Percentiles rank a stretch among this genome's conserved stretches.
Conservation (phyloP, 352 stramenopile genomes). For the Globisporangium mamillatum region DNA sequence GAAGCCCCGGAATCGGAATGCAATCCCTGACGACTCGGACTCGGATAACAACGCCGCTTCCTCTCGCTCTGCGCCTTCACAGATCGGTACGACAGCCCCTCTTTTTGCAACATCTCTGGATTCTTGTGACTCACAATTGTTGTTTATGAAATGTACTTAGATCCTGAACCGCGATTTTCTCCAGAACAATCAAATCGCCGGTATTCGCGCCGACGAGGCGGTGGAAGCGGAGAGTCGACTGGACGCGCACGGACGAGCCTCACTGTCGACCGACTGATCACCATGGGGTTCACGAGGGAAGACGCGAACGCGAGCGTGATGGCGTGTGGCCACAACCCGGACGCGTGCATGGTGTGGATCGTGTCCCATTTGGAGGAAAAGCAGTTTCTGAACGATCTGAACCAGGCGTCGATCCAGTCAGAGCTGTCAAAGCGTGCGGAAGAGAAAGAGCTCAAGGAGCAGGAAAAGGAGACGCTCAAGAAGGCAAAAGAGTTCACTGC, state of each 20-base stretch:
- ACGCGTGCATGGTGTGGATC: conserved; percentile 83
- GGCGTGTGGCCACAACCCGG: conserved; percentile 50
- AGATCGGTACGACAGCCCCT: conserved; percentile 1
- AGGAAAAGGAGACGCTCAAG: conserved; percentile 50
- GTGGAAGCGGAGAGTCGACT: not conserved
- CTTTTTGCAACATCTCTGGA: not conserved
- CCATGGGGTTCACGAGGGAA: conserved; percentile 60
- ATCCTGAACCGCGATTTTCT: conserved; percentile 3
- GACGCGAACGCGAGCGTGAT: conserved; percentile 64
- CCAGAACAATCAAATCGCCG: conserved; percentile 14
- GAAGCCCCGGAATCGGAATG: conserved; percentile 17
- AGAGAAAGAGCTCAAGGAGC: conserved; percentile 49
- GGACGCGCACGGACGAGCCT: conserved; percentile 45
- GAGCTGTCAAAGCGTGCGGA: conserved; percentile 67
- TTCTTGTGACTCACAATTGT: not conserved
- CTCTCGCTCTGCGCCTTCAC: not conserved
- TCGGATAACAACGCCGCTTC: not conserved
- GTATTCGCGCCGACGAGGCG: conserved; percentile 13
- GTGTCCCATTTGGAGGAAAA: conserved; percentile 70
- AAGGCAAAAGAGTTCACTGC: conserved; percentile 55
- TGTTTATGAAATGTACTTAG: not conserved
- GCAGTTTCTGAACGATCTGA: conserved; percentile 67
- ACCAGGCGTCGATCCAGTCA: conserved; percentile 73
- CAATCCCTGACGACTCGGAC: conserved; percentile 7
- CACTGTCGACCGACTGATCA: conserved; percentile 50